Conservation (phyloP, 106 monocot genomes). For the Acanthochlamys bracteata region DNA sequence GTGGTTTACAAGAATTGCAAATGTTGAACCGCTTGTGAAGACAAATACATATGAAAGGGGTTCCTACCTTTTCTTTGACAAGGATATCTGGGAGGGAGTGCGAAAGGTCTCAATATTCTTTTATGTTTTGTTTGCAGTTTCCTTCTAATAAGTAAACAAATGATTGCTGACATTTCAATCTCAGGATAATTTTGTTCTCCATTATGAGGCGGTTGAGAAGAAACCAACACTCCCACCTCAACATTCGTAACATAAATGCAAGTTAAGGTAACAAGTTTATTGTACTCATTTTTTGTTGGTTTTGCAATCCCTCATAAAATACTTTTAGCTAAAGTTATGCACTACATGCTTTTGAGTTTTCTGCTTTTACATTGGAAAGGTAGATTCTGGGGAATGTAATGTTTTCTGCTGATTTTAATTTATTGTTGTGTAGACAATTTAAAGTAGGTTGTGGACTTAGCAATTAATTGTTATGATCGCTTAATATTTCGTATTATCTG, state of each 20-base stretch:
- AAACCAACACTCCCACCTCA: constrained; percentile 49
- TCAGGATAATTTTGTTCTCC: constrained; percentile 78
- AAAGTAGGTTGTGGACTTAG: no score
- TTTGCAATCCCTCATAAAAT: no score
- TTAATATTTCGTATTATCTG: not conserved
- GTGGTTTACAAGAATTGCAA: constrained; percentile 69
- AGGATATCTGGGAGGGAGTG: constrained; percentile 58
- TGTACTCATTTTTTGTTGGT: no score
- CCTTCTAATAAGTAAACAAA: not conserved
- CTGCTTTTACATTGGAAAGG: no score
- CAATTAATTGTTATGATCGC: not conserved
- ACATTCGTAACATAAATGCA: constrained; percentile 19
- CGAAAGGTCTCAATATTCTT: constrained; percentile 51
- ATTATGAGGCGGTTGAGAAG: constrained; percentile 76
- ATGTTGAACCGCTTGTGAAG: constrained; percentile 68
- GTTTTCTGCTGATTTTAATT: no score
- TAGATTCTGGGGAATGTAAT: no score
- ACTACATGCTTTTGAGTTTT: no score
- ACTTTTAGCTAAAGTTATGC: no score
- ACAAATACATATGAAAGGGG: constrained; percentile 71
- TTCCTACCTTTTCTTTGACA: constrained; percentile 70
- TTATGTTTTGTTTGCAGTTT: not conserved
- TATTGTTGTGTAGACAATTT: no score
- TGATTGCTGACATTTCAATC: constrained; percentile 1
- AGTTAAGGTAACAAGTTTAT: not conserved